Percentiles rank a stretch among this genome's conserved stretches.
phyloP scores from a whole-genome alignment of 2,329 filamentous ascomycete species.

The Botrytis pseudocinerea region DNA sequence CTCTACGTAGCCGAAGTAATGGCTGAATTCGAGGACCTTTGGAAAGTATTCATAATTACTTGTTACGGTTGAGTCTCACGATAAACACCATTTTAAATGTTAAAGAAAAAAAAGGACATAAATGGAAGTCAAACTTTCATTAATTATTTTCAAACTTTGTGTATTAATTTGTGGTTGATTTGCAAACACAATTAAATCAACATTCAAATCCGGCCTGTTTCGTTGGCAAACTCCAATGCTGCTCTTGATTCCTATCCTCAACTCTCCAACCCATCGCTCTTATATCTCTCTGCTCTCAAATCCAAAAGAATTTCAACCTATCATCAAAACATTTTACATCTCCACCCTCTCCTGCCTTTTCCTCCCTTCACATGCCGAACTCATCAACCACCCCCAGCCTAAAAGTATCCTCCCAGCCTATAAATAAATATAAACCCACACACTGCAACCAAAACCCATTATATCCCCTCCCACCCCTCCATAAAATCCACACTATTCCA shows the following conservation, averaged over 20 bases:
- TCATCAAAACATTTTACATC: too few relatives aligned
- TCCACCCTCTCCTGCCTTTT: too few relatives aligned
- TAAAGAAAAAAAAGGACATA: background rate
- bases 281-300: background rate
- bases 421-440: background rate
- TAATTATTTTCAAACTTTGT: background rate
- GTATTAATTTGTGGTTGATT: background rate
- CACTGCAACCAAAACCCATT: background rate
- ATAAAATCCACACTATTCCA: background rate
- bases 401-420: too few relatives aligned
- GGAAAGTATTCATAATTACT: background rate
- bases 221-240: background rate
- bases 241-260: background rate
- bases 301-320: background rate
- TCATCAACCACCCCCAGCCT: too few relatives aligned
- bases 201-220: background rate
- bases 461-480: background rate
- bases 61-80: background rate
- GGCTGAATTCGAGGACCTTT: background rate
- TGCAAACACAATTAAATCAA: background rate
- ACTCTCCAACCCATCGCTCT: background rate
- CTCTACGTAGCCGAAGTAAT: background rate
- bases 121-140: background rate
- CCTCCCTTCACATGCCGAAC: too few relatives aligned
- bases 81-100: background rate